A percentile compares a stretch with the other conserved stretches of the same genome.
Evolutionary conservation across 768 basidiomycete species (phyloP).

Genomic region (Xanthoconium stramineum): DNA sequence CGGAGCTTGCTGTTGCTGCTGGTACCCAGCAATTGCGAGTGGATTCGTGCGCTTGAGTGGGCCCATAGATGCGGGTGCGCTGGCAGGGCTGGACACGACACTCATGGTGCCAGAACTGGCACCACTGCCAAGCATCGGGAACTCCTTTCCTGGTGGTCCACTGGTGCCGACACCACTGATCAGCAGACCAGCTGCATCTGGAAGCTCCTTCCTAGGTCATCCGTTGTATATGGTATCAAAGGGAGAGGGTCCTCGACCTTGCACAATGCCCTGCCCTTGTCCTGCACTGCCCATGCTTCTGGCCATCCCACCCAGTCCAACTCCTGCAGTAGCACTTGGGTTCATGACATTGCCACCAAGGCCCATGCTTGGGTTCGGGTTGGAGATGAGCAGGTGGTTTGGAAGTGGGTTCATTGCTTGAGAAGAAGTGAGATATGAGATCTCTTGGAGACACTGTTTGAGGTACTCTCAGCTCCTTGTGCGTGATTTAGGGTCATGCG

Average conservation of each 20-base stretch:
- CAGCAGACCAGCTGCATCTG: slow-evolving; percentile 47
- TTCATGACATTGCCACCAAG: slow-evolving; percentile 19
- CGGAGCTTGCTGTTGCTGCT: slow-evolving; percentile 34
- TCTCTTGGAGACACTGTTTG: slow-evolving; percentile 99
- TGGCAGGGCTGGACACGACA: slow-evolving; percentile 49
- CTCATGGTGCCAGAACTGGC: slow-evolving; percentile 33
- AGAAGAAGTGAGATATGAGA: slow-evolving; percentile 94
- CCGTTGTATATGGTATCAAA: slow-evolving; percentile 79
- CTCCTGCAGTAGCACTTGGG: slow-evolving; percentile 11
- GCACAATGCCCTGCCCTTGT: slow-evolving; percentile 31
- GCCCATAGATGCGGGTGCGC: slow-evolving; percentile 45
- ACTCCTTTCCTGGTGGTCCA: slow-evolving; percentile 51
- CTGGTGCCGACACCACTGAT: slow-evolving; percentile 43
- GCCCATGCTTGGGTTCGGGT: slow-evolving; percentile 36
- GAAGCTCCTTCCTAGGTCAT: slow-evolving; percentile 76
- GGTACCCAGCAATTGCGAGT: slow-evolving; percentile 33
- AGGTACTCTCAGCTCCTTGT: slow-evolving; percentile 94
- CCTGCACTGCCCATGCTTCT: slow-evolving; percentile 10
- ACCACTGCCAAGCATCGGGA: slow-evolving; percentile 50
- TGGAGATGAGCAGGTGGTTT: slow-evolving; percentile 69
- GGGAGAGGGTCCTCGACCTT: slow-evolving; percentile 40
- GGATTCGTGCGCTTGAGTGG: slow-evolving; percentile 52
- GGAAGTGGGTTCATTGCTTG: slow-evolving; percentile 97
- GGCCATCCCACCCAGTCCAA: slow-evolving; percentile 10
- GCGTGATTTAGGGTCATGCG: slow-evolving; percentile 92